A percentile compares a stretch with the other conserved stretches of the same genome.
phyloP scores from a whole-genome alignment of 2,329 filamentous ascomycete species.

The Pestalotiopsis fici region DNA sequence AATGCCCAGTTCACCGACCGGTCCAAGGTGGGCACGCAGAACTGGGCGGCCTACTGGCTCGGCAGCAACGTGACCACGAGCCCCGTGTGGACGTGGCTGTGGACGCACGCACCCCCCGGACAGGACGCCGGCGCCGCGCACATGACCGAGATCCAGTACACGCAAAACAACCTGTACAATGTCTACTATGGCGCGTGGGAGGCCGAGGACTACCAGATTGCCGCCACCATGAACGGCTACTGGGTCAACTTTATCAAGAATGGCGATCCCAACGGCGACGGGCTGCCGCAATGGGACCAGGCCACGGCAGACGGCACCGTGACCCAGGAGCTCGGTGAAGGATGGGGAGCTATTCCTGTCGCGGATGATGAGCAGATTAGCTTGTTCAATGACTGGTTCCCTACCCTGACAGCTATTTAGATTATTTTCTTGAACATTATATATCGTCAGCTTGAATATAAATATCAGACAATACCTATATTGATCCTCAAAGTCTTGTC shows the following conservation, averaged over 20 bases:
- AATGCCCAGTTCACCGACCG: constrained; percentile 26
- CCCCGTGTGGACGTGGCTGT: constrained; percentile 30
- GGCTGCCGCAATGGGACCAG: constrained; percentile 13
- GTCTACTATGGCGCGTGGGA: constrained; percentile 23
- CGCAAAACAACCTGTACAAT: constrained; percentile 29
- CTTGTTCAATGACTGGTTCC: constrained; percentile 15
- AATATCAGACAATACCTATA: too few species aligned
- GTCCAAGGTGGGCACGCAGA: constrained; percentile 23
- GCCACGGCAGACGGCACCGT: constrained; percentile 10
- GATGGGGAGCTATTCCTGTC: constrained; percentile 16
- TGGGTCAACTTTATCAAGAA: constrained; percentile 15
- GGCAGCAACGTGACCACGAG: constrained; percentile 19
- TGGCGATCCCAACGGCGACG: constrained; percentile 12
- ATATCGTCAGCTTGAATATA: too few species aligned
- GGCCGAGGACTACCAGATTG: constrained; percentile 25
- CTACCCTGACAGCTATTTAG: constrained; percentile 25
- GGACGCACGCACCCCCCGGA: constrained; percentile 26
- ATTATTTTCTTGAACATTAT: background rate
- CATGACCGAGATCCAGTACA: constrained; percentile 30
- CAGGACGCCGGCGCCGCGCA: constrained; percentile 27
- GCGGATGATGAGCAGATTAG: constrained; percentile 13
- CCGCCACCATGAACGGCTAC: constrained; percentile 19
- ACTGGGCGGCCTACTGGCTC: constrained; percentile 24
- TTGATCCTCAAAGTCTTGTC: too few species aligned
- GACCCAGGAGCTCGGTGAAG: constrained; percentile 16